phyloP scores from a whole-genome alignment of 768 basidiomycete species.

The Naematelia aurantialba region DNA sequence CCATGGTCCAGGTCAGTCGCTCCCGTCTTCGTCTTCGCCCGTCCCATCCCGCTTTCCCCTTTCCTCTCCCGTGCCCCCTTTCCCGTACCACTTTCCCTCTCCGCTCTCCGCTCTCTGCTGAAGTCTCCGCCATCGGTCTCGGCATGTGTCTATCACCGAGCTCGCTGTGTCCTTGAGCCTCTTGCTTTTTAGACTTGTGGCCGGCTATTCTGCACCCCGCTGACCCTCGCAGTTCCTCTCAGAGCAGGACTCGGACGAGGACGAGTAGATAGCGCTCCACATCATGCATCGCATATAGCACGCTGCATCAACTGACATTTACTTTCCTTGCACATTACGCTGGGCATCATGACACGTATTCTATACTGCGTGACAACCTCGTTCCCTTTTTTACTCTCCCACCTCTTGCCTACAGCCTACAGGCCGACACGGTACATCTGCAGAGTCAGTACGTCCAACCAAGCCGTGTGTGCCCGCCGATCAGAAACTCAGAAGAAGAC shows the following conservation, averaged over 20 bases:
- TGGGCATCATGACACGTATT: neutral
- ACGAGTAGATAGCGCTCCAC: constrained; percentile 53
- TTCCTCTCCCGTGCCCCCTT: neutral
- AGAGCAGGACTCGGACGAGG: constrained; percentile 69
- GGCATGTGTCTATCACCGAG: no score
- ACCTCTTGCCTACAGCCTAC: neutral
- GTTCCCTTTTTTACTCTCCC: neutral
- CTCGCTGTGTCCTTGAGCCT: neutral
- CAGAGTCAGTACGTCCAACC: neutral
- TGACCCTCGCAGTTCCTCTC: constrained; percentile 76
- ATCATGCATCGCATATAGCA: constrained; percentile 11
- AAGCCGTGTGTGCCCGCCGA: no score
- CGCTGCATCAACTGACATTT: no score
- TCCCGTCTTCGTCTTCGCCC: constrained; percentile 2
- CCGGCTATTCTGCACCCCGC: no score
- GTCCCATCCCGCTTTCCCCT: constrained; percentile 7
- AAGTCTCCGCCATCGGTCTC: neutral
- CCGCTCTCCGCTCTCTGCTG: neutral
- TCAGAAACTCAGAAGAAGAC: no score
- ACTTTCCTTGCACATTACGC: no score
- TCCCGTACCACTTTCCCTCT: neutral
- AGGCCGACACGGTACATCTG: constrained; percentile 8
- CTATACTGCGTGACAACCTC: no score
- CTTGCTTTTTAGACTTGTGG: no score
- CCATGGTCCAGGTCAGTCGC: constrained; percentile 73